Percentiles rank a stretch among this genome's conserved stretches.
Evolutionary conservation across 1,284 basidiomycete species (phyloP).

Genomic region (Cutaneotrichosporon cavernicola): DNA sequence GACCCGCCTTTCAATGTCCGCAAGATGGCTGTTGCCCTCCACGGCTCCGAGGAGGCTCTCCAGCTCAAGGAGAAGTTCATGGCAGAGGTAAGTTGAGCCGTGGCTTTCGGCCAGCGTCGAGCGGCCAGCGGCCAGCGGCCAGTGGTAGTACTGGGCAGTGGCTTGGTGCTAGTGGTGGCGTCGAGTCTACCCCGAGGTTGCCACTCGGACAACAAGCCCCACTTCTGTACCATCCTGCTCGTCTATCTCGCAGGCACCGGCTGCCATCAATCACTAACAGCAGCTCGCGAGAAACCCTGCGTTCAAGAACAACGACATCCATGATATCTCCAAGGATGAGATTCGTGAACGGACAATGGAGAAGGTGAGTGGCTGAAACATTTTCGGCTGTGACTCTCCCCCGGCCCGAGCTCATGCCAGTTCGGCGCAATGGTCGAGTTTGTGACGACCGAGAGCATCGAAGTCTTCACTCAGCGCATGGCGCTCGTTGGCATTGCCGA

Average conservation of each 20-base stretch:
- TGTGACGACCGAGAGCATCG: slow-evolving; percentile 55
- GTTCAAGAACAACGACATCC: slow-evolving; percentile 59
- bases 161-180: not conserved
- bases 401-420: slow-evolving; percentile 22
- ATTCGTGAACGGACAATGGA: slow-evolving; percentile 58
- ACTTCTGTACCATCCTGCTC: not conserved
- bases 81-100: slow-evolving; percentile 53
- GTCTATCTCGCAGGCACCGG: not conserved
- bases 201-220: too few species aligned
- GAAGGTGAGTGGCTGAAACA: slow-evolving; percentile 30
- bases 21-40: slow-evolving; percentile 50
- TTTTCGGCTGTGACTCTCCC: not conserved
- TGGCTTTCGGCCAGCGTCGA: too few species aligned
- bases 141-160: not conserved
- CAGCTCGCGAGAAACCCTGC: slow-evolving; percentile 56
- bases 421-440: slow-evolving; percentile 55
- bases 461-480: slow-evolving; percentile 58
- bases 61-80: slow-evolving; percentile 56
- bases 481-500: slow-evolving; percentile 56
- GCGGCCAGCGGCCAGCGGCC: too few species aligned
- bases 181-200: not conserved
- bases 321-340: slow-evolving; percentile 60
- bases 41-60: slow-evolving; percentile 50
- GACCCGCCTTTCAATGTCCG: slow-evolving; percentile 58
- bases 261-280: not conserved